Percentiles rank a stretch among this genome's conserved stretches.
phyloP scores from a whole-genome alignment of 768 basidiomycete genomes.

The Collybiopsis luxurians region DNA sequence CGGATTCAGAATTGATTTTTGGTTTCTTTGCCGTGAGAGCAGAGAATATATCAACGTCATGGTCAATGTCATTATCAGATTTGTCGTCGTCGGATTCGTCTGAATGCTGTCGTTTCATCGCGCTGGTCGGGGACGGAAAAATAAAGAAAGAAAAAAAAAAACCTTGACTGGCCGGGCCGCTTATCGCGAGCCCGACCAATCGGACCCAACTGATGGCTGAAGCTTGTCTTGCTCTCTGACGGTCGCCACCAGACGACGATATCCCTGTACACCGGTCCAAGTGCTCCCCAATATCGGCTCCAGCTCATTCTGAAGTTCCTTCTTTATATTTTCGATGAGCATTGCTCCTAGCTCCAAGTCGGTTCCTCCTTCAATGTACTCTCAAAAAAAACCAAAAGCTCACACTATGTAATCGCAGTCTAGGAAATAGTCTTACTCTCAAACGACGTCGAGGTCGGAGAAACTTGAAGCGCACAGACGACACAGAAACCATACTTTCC shows the following conservation, averaged over 20 bases:
- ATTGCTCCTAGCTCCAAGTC: background rate
- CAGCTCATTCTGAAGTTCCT: no score
- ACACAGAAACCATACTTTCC: background rate
- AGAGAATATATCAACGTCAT: constrained; percentile 62
- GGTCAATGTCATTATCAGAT: constrained; percentile 19
- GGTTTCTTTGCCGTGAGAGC: constrained; percentile 50
- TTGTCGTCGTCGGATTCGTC: constrained; percentile 1
- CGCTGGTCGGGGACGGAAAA: no score
- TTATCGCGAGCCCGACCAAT: no score
- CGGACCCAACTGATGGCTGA: no score
- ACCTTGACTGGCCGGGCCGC: no score
- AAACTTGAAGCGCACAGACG: constrained; percentile 9
- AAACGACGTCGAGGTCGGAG: constrained; percentile 10
- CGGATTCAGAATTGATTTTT: constrained; percentile 20
- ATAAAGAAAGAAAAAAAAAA: background rate
- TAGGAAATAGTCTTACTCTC: constrained; percentile 2
- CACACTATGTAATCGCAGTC: no score
- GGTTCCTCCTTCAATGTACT: background rate
- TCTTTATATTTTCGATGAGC: background rate
- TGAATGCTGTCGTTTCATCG: constrained; percentile 9
- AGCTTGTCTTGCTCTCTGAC: no score
- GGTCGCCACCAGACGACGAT: no score
- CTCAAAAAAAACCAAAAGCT: no score
- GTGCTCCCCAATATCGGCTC: no score
- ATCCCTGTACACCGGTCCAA: no score